A percentile compares a stretch with the other conserved stretches of the same genome.
These are phyloP conservation scores for Nigrospora sphaerica DNA, from an alignment of 2,329 filamentous ascomycete genomes.

Conservation along the genomic window DNA sequence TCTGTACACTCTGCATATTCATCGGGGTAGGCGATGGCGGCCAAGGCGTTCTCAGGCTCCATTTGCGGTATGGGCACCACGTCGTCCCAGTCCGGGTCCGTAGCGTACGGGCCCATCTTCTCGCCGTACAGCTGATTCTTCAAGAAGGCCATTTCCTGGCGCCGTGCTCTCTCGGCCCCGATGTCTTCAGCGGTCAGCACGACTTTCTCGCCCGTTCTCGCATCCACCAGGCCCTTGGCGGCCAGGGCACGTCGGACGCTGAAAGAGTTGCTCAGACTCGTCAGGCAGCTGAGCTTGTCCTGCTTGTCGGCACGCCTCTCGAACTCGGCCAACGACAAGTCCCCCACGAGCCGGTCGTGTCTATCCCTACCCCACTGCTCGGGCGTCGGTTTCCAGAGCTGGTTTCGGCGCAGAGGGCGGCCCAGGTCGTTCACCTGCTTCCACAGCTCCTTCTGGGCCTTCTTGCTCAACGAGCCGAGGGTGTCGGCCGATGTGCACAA, in stretches of 20 bases:
- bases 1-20: slow-evolving; percentile 72
- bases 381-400: slow-evolving; percentile 19
- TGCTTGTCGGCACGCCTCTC: slow-evolving; percentile 33
- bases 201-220: slow-evolving; percentile 11
- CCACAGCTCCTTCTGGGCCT: slow-evolving; percentile 51
- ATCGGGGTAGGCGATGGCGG: slow-evolving; percentile 84
- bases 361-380: slow-evolving; percentile 43
- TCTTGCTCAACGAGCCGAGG: slow-evolving; percentile 27
- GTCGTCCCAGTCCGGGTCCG: slow-evolving; percentile 76
- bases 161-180: slow-evolving; percentile 36
- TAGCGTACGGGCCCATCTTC: slow-evolving; percentile 45
- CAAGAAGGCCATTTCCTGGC: slow-evolving; percentile 44
- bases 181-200: slow-evolving; percentile 27
- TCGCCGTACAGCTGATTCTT: slow-evolving; percentile 46
- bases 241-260: slow-evolving; percentile 26
- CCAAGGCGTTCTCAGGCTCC: slow-evolving; percentile 77
- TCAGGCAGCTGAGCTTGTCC: slow-evolving; percentile 33
- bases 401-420: slow-evolving; percentile 36
- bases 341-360: slow-evolving; percentile 39
- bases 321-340: slow-evolving; percentile 39
- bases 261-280: slow-evolving; percentile 38
- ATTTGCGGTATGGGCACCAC: slow-evolving; percentile 75
- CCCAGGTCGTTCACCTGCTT: slow-evolving; percentile 45
- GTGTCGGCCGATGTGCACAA: slow-evolving; percentile 36
- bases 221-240: slow-evolving; percentile 8